Base-by-base conservation (phyloP, 108 stramenopile genomes). In the Fragilariopsis cylindrus region DNA sequence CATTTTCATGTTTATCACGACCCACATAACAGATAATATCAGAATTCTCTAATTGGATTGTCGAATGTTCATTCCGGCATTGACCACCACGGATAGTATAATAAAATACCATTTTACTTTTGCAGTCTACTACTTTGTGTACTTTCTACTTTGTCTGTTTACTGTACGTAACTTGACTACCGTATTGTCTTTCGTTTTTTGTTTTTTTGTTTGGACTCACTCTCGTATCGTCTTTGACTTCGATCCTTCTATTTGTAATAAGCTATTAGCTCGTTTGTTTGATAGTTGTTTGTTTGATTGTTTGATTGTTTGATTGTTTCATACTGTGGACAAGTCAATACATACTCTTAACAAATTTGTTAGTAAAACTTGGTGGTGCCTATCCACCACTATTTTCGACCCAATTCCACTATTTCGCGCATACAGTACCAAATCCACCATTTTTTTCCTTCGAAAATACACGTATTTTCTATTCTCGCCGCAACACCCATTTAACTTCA, bases 351-450 rank as follows among this genome's bases (percentile, higher is more conserved):
- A 12, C 52, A 53, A 2, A 53, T 15, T 2, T 15, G 12, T 53
- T 57, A 88, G 79, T 39, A 87, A 48, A 64, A 91, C 84, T n/a
- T 65, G 19, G 30, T 30, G 30, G 1, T 30, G 30, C 1, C 30
- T 30, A 30, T 30, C 30, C 30, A 30, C 30, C 30, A 30, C 30
- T 21, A 21, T 21, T 21, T 21, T 21, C 1, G 21, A n/a, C 0
- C 21, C 21, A 19, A 87, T 88, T 15, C 73, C 40, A 72, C 88
- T 91, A 48, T 91, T 87, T 18, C 81, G 85, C 9, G 90, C 80
- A 50, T 87, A 87, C 19, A 91, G 71, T 88, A 87, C 88, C 5
- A 86, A 88, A 5, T 85, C 55, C 18, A 86, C 78, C 87, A 88
- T 88, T 55, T 84, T 88, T 12, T 1, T 30, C 1, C 30, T 30